Evolutionary conservation across 2,329 filamentous ascomycete genomes (phyloP), one percentile per base, ranked within the genome.

Genomic region (Gnomoniopsis smithogilvyi): DNA sequence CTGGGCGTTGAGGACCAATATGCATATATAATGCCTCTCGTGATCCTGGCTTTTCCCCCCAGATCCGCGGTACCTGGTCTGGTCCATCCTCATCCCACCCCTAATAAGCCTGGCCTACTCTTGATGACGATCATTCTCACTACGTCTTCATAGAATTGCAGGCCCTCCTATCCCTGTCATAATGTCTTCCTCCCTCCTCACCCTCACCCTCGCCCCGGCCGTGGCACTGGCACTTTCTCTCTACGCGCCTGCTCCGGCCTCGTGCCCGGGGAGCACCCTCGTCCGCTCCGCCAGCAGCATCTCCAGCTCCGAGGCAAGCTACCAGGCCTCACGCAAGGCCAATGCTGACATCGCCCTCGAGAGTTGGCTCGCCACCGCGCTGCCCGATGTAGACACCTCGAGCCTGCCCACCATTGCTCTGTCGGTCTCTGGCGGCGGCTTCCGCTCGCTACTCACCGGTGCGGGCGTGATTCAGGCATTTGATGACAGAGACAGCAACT

Each of bases 361-460:
- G 19, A 22, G 22, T 6, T 63, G 58, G 58, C 52, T 61, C 0
- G 48, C 45, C 14, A 48, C 36, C 0, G 53, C 45, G 3, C 57
- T 62, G 2, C 60, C 60, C 12, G 53, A 14, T 8, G 56, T 59
- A 21, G 49, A 51, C 47, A 19, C 60, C 11, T 46, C 60, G 14
- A 55, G 38, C 24, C 12, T 67, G 53, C 66, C 66, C 22, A 64
- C 63, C 6, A 63, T 66, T 47, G 68, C 62, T 19, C 51, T 69
- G 26, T 62, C 66, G 8, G 63, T 64, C 54, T 70, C 67, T 8
- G 69, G 69, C 34, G 69, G 70, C 46, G 67, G 69, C 6, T 69
- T 66, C 48, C 62, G 69, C 7, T 64, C 68, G 6, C 62, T 70
- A 17, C 62, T 72, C 17, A 64, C 58, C 17, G 69, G 67, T 7